Evolutionary conservation across 2,329 filamentous ascomycete genomes (phyloP), one percentile per base, ranked within the genome.

Genomic region (Aspergillus tanneri): DNA sequence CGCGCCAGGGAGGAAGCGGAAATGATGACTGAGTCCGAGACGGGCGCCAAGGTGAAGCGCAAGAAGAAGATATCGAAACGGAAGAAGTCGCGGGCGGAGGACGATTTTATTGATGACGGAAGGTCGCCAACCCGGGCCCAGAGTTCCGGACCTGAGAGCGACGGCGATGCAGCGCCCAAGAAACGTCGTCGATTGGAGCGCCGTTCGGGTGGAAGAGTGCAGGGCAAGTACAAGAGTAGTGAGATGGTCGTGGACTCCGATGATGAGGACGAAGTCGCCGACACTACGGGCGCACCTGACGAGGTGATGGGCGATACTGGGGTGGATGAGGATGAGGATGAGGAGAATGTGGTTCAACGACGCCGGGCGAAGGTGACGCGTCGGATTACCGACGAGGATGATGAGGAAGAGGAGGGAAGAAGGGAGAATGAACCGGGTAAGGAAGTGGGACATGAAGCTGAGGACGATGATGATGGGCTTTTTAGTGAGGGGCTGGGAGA

Each of bases 241-340:
- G 90, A 95, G 70, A 82, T 90, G 53, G 84, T 96, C 22, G 86
- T 89, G 36, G 87, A 92, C 54, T 89, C 85, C 52, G 85, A 88
- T 37, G 63, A 64, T 2, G 63, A 65, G 10, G 63, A 63, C 6
- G 81, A 80, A 10, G 77, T 77, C 3, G 74, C 68, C 21, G 69
- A 70, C 34, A 67, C 57, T 14, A 60, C 61, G 6, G 59, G 50
- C 39, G 52, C 40, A 21, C 35, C 23, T 23, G 39, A 47, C 8
- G 22, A 47, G 10, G 45, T 36, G 7, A 42, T 42, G 36, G 18
- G 22, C 24, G 63, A 56, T 21, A 62, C 65, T 16, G 65, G 70
- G 23, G 72, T 77, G 5, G 75, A 76, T 11, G 77, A 80, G 5
- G 79, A 77, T 19, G 60, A 59, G 11, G 62, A 67, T 32, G 60